Evolutionary conservation across 305 asterid species (phyloP).

Genomic region (Fraxinus xanthoxyloides): DNA sequence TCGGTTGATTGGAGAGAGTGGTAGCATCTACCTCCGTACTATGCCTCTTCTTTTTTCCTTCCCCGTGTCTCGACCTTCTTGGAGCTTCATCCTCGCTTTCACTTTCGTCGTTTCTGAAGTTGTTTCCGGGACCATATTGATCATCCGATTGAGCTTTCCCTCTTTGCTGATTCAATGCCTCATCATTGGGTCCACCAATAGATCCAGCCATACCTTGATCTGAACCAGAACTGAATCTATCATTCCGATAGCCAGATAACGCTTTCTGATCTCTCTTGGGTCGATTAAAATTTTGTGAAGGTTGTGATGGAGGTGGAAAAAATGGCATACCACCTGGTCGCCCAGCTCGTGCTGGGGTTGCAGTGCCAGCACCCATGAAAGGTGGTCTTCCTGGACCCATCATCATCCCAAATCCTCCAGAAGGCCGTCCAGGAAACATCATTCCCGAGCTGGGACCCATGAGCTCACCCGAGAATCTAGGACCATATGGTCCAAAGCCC

Average conservation of each 20-base stretch:
- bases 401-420: constrained; percentile 76
- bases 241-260: constrained; percentile 41
- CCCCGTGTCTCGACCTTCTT: constrained; percentile 86
- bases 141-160: constrained; percentile 44
- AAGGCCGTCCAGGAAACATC: constrained; percentile 73
- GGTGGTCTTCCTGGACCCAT: constrained; percentile 78
- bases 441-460: constrained; percentile 59
- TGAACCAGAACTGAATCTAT: constrained; percentile 35
- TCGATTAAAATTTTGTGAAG: constrained; percentile 44
- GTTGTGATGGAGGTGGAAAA: constrained; percentile 50
- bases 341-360: constrained; percentile 39
- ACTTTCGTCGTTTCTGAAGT: constrained; percentile 61
- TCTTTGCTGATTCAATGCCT: constrained; percentile 35
- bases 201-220: constrained; percentile 49
- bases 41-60: constrained; percentile 76
- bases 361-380: constrained; percentile 53
- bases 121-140: constrained; percentile 48
- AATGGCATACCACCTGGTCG: constrained; percentile 52
- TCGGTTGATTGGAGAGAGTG: constrained; percentile 30
- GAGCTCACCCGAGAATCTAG: constrained; percentile 68
- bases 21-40: constrained; percentile 47
- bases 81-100: constrained; percentile 94
- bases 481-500: constrained; percentile 70
- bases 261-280: constrained; percentile 51
- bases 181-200: constrained; percentile 35